Conservation (phyloP, 768 basidiomycete species). For the Phlebiopsis gigantea region DNA sequence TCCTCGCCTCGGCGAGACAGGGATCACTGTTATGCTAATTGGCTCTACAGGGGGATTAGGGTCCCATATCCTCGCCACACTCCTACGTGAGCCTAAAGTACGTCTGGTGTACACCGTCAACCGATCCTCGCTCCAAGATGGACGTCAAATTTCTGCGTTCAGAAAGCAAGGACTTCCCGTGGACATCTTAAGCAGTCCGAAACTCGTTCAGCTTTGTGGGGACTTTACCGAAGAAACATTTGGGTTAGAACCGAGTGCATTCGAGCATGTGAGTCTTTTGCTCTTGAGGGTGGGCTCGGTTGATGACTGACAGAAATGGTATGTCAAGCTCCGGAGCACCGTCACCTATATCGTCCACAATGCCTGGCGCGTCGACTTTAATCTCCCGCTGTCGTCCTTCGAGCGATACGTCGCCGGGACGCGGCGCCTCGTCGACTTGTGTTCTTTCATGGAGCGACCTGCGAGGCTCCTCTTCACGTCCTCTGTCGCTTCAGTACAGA, state of each 20-base stretch:
- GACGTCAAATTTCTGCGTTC: slow-evolving; percentile 10
- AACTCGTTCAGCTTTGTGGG: slow-evolving; percentile 16
- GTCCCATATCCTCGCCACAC: slow-evolving; percentile 18
- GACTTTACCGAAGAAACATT: slow-evolving; percentile 18
- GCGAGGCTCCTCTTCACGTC: slow-evolving; percentile 28
- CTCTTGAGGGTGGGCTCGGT: too few relatives aligned
- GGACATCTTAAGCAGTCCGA: slow-evolving; percentile 10
- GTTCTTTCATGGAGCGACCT: slow-evolving; percentile 4
- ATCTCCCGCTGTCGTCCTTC: slow-evolving; percentile 31
- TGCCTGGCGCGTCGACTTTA: slow-evolving; percentile 39
- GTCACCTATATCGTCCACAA: slow-evolving; percentile 31
- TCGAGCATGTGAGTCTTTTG: slow-evolving; percentile 2
- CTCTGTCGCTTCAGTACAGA: slow-evolving; percentile 28
- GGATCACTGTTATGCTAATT: slow-evolving; percentile 22
- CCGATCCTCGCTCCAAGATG: neutral
- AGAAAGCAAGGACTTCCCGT: slow-evolving; percentile 10
- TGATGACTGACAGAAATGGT: neutral
- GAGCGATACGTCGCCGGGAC: slow-evolving; percentile 31
- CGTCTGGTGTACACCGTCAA: slow-evolving; percentile 9
- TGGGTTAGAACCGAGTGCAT: slow-evolving; percentile 6
- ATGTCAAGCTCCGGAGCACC: neutral
- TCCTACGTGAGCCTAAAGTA: slow-evolving; percentile 1
- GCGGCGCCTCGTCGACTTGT: slow-evolving; percentile 28
- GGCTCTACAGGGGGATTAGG: slow-evolving; percentile 29
- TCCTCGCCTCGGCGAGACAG: neutral